Evolutionary conservation across 768 basidiomycete species (phyloP).

Genomic region (Suillus cothurnatus): DNA sequence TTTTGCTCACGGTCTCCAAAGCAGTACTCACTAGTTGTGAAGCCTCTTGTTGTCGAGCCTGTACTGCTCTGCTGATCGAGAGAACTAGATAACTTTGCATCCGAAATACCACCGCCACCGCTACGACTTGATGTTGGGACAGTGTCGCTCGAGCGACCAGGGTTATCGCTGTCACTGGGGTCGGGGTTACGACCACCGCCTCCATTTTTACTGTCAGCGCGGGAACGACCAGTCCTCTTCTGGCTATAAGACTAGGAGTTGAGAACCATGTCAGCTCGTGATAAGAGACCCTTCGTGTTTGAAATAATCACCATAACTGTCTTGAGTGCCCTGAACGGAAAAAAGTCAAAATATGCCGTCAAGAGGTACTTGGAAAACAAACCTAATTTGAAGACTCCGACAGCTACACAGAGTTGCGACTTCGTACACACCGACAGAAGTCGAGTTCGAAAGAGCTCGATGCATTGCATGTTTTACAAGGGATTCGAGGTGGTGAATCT

Average conservation of each 20-base stretch:
- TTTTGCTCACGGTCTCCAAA: slow-evolving; percentile 22
- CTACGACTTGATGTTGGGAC: slow-evolving; percentile 35
- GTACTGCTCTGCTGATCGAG: slow-evolving; percentile 29
- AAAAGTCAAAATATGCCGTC: slow-evolving; percentile 12
- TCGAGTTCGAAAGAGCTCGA: slow-evolving; percentile 77
- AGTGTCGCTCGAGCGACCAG: slow-evolving; percentile 37
- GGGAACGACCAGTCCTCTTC: slow-evolving; percentile 59
- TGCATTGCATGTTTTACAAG: slow-evolving; percentile 97
- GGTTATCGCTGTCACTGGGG: slow-evolving; percentile 39
- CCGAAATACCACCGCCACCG: slow-evolving; percentile 61
- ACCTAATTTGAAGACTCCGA: slow-evolving; percentile 88
- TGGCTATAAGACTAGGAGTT: slow-evolving; percentile 71
- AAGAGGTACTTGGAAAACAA: slow-evolving; percentile 34
- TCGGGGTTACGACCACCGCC: slow-evolving; percentile 40
- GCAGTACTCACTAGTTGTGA: slow-evolving; percentile 29
- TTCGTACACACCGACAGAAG: slow-evolving; percentile 91
- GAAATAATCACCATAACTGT: slow-evolving; percentile 71
- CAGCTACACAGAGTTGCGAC: slow-evolving; percentile 91
- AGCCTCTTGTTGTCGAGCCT: slow-evolving; percentile 22
- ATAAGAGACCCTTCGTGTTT: slow-evolving; percentile 3
- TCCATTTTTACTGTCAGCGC: slow-evolving; percentile 50
- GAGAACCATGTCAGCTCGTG: slow-evolving; percentile 17
- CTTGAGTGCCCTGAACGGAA: slow-evolving; percentile 61
- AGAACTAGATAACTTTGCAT: slow-evolving; percentile 45
- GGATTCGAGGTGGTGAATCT: slow-evolving; percentile 69